These are phyloP conservation scores for Candida yuanshanica DNA, from an alignment of 805 yeast species.

Conservation along the genomic window DNA sequence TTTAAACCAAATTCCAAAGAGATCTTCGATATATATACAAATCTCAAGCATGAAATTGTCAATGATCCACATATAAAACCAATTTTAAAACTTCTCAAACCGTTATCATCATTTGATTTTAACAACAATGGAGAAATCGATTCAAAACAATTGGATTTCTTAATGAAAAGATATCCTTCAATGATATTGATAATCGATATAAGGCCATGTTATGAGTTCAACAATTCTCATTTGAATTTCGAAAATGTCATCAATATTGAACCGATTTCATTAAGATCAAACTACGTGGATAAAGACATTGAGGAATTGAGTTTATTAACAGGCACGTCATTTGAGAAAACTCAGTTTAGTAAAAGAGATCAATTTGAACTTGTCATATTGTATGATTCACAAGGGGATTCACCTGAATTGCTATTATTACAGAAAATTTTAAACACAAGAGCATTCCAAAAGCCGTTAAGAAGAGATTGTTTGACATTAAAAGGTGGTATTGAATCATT, in stretches of 20 bases:
- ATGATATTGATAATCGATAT: conserved; percentile 63
- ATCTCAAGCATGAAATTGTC: background rate
- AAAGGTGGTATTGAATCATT: conserved; percentile 54
- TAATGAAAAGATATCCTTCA: conserved; percentile 10
- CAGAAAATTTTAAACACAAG: conserved; percentile 28
- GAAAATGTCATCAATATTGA: conserved; percentile 66
- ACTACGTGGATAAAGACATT: conserved; percentile 51
- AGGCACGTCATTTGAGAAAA: conserved; percentile 35
- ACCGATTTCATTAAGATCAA: conserved; percentile 51
- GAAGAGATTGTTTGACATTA: conserved; percentile 39
- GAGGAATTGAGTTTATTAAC: conserved; percentile 29
- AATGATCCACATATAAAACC: background rate
- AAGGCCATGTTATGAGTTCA: conserved; percentile 55
- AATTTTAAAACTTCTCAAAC: background rate
- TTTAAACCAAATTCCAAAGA: background rate
- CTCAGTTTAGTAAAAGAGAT: conserved; percentile 46
- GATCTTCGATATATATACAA: background rate
- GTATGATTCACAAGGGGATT: conserved; percentile 26
- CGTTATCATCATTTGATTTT: conserved; percentile 7
- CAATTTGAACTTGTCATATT: conserved; percentile 59
- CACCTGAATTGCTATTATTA: conserved; percentile 7
- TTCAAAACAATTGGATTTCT: conserved; percentile 8
- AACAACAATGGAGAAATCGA: conserved; percentile 12
- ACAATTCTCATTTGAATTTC: conserved; percentile 56
- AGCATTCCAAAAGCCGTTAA: conserved; percentile 31